These are phyloP conservation scores for Diutina catenulata DNA, from an alignment of 1,139 yeast genomes.

Conservation along the genomic window DNA sequence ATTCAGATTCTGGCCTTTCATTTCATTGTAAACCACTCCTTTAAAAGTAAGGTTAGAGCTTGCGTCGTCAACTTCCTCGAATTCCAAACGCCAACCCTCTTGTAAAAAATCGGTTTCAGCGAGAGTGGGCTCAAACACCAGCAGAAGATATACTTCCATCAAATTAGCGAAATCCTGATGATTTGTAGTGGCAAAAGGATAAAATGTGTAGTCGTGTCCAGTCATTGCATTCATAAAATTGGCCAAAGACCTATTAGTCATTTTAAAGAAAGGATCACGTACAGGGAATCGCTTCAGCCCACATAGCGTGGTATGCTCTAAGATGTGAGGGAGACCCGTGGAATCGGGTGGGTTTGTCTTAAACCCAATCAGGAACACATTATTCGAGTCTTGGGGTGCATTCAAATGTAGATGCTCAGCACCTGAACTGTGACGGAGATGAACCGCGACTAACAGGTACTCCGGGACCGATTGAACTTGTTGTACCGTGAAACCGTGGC, in stretches of 20 bases:
- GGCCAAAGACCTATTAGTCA: slow-evolving; percentile 78
- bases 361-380: slow-evolving; percentile 82
- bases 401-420: slow-evolving; percentile 80
- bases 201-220: slow-evolving; percentile 89
- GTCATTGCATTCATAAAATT: slow-evolving; percentile 99
- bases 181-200: slow-evolving; percentile 94
- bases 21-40: slow-evolving; percentile 96
- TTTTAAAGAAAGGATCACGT: slow-evolving; percentile 93
- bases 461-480: slow-evolving; percentile 68
- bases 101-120: slow-evolving; percentile 77
- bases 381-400: slow-evolving; percentile 60
- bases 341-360: slow-evolving; percentile 90
- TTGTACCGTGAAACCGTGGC: slow-evolving; percentile 55
- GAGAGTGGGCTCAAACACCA: slow-evolving; percentile 74
- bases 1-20: slow-evolving; percentile 96
- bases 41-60: slow-evolving; percentile 58
- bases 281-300: slow-evolving; percentile 89
- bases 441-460: slow-evolving; percentile 11
- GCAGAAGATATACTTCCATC: slow-evolving; percentile 80
- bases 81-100: slow-evolving; percentile 97
- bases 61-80: slow-evolving; percentile 46
- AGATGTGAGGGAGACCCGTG: slow-evolving; percentile 91
- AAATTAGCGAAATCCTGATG: slow-evolving; percentile 68
- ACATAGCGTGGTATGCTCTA: slow-evolving; percentile 92
- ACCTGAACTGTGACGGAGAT: slow-evolving; percentile 34